Evolutionary conservation across 306 rosid species (phyloP), one percentile per base, ranked within the genome.

Genomic region (Benincasa hispida): DNA sequence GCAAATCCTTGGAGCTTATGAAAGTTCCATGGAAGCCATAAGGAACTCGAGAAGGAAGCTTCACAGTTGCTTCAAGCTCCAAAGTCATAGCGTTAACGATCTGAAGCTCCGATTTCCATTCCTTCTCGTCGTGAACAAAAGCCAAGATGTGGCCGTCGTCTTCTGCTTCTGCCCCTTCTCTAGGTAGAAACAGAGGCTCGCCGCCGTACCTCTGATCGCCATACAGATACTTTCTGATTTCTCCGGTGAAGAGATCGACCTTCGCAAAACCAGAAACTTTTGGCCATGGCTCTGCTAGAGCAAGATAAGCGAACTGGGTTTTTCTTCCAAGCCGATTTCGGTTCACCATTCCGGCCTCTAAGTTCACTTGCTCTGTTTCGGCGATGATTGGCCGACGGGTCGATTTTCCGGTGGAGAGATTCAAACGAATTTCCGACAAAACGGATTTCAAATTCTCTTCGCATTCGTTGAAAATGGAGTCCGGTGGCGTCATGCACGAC

Each of bases 261-360:
- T 94, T 94, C 0, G 96, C 98, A 41, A 94, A 92, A 1, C 99
- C 97, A 0, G 99, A 94, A 15, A 94, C 99, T 48, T 90, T 94
- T 0, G 99, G 99, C 99, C 99, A 94, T 12, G 99, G 98, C 79
- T 94, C 97, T 0, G 96, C 97, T 1, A 94, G 81, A 3, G 99
- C 99, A 12, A 94, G 51, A 62, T 92, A 92, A 0, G 96, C 93
- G 76, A 83, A 94, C 72, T 57, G 87, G 3, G 96, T 87, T 65
- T 90, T 92, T 13, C 91, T 76, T 0, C 99, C 99, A 0, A 94
- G 87, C 30, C 3, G 84, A 88, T 90, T 87, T 56, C 93, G 88
- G 82, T 94, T 94, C 63, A 94, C 99, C 99, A 94, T 94, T 3
- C 99, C 99, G 1, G 99, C 99, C 27, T 94, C 99, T 12, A 94